Evolutionary conservation across 768 basidiomycete species (phyloP).

Genomic region (Amanita thiersii): DNA sequence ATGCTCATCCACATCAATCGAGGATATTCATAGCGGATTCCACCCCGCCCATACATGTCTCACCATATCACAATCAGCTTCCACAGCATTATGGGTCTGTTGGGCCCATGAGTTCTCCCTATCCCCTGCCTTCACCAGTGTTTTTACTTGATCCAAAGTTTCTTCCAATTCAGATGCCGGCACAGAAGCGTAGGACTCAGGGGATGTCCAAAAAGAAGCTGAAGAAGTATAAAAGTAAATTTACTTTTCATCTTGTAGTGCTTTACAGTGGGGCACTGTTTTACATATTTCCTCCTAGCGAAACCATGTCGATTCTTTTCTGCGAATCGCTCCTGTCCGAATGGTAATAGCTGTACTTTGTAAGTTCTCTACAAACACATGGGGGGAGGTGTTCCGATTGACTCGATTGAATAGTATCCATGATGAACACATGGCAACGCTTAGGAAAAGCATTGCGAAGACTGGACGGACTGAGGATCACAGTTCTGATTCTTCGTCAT

Average conservation of each 20-base stretch:
- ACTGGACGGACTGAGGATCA: neutral
- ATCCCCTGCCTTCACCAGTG: slow-evolving; percentile 6
- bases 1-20: slow-evolving; percentile 19
- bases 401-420: slow-evolving; percentile 27
- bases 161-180: neutral
- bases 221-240: slow-evolving; percentile 23
- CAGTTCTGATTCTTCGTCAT: neutral
- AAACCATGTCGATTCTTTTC: slow-evolving; percentile 42
- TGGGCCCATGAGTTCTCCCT: slow-evolving; percentile 13
- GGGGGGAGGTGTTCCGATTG: neutral
- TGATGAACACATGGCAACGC: slow-evolving; percentile 13
- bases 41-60: slow-evolving; percentile 15
- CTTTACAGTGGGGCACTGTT: too few species aligned
- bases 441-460: slow-evolving; percentile 5
- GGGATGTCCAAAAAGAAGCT: slow-evolving; percentile 7
- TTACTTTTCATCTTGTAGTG: neutral
- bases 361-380: slow-evolving; percentile 18
- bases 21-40: slow-evolving; percentile 16
- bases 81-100: slow-evolving; percentile 7
- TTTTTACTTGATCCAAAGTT: slow-evolving; percentile 7
- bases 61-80: slow-evolving; percentile 13
- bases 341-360: slow-evolving; percentile 44
- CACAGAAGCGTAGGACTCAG: slow-evolving; percentile 2
- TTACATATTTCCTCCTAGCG: slow-evolving; percentile 19
- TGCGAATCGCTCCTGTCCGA: slow-evolving; percentile 28